Evolutionary conservation across 768 basidiomycete genomes (phyloP), one percentile per base, ranked within the genome.

Genomic region (Podaxis sp.): DNA sequence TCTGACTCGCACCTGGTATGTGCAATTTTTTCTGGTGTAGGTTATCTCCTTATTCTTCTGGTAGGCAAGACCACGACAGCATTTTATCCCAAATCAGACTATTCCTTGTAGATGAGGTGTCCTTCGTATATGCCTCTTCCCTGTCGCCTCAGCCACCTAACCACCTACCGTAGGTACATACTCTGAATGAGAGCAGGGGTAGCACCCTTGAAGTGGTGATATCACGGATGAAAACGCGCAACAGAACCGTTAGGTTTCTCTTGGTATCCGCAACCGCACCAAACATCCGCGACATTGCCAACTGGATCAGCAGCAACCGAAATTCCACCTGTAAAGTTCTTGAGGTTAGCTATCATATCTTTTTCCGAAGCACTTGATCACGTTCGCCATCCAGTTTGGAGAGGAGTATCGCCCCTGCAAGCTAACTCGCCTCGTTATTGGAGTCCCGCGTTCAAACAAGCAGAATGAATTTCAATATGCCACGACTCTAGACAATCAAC

Each of bases 171-270:
- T 62, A 98, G 90, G 91, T 98, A 1, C 96, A 99, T 69, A 87
- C 96, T 59, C 80, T 99, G 18, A 91, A 93, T 55, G 97, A 98
- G 73, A 78, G 80, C 23, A 85, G 97, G 36, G 97, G 97, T 18
- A 91, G 94, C 57, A 93, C 91, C 1, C 79, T 99, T 2, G 97
- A 99, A 75, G 96, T 96, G 16, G 84, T 98, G n/a, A 80, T 95
- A 48, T 91, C 92, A 2, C 86, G 97, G 25, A 96, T 98, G 93
- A 95, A 91, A 72, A 74, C 84, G 2, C 82, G 87, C 9, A 89
- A 87, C 7, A 78, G 80, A 2, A 70, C 73, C 1, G 85, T 93
- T 25, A 87, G 97, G 5, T 95, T 98, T 70, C 73, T 97, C 32
- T 82, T 97, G 16, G 85, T 98, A 40, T 96, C 94, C 0, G 96